Conservation (phyloP, 2,329 filamentous ascomycete species). For the Rhinocladiella mackenziei region DNA sequence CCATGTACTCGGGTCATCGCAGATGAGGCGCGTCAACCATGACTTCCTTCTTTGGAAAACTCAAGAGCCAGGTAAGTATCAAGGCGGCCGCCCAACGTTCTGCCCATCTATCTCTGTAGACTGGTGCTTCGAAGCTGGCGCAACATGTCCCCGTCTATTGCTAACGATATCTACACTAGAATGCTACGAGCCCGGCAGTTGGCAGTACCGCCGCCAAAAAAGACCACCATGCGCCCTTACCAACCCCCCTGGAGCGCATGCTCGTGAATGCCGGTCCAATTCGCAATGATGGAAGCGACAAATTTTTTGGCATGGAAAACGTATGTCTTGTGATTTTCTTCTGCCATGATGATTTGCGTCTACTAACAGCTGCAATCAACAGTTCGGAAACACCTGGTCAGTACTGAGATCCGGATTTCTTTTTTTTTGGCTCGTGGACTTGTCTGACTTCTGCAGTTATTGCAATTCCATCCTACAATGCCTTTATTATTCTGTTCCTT, state of each 20-base stretch:
- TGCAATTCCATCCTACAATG: constrained; percentile 98
- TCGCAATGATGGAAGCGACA: constrained; percentile 85
- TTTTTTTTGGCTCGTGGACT: constrained; percentile 18
- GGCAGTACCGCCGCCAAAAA: constrained; percentile 50
- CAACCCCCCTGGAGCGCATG: constrained; percentile 66
- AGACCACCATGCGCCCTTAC: constrained; percentile 54
- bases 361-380: constrained; percentile 30
- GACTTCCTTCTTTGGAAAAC: constrained; percentile 53
- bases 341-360: constrained; percentile 18
- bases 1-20: constrained; percentile 26
- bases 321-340: constrained; percentile 53
- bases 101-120: not conserved
- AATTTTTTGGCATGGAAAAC: constrained; percentile 98
- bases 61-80: constrained; percentile 42
- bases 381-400: constrained; percentile 99
- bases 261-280: constrained; percentile 76
- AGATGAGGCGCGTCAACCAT: constrained; percentile 36
- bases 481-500: constrained; percentile 90
- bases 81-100: not conserved
- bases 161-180: constrained; percentile 23
- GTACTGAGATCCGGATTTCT: constrained; percentile 27
- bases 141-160: constrained; percentile 2
- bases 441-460: constrained; percentile 61
- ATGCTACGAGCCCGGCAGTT: constrained; percentile 19
- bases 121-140: not conserved